These are phyloP conservation scores for Cladophialophora psammophila DNA, from an alignment of 2,329 filamentous ascomycete species.

Conservation along the genomic window DNA sequence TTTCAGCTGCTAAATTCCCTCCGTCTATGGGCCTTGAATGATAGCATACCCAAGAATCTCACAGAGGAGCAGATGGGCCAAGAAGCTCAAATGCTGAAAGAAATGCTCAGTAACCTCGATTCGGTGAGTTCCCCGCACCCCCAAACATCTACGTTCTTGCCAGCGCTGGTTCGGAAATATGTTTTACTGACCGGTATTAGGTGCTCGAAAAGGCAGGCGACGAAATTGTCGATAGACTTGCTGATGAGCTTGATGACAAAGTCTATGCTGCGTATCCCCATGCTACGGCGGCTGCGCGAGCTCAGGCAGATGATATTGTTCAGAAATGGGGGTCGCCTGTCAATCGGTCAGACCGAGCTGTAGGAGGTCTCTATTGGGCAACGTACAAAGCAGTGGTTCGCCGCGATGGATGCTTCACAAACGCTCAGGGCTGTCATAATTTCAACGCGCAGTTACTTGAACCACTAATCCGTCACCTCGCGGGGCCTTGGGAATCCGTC, in stretches of 20 bases:
- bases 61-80: slow-evolving; percentile 49
- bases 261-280: not conserved
- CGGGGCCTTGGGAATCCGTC: slow-evolving; percentile 52
- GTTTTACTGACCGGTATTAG: not conserved
- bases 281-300: slow-evolving; percentile 1
- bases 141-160: not conserved
- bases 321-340: slow-evolving; percentile 50
- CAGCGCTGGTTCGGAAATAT: not conserved
- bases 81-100: slow-evolving; percentile 51
- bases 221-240: not conserved
- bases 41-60: slow-evolving; percentile 52
- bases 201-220: slow-evolving; percentile 1
- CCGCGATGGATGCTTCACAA: slow-evolving; percentile 57
- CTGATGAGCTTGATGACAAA: slow-evolving; percentile 4
- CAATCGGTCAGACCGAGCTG: slow-evolving; percentile 44
- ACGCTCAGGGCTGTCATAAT: slow-evolving; percentile 47
- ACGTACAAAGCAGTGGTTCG: slow-evolving; percentile 66
- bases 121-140: slow-evolving; percentile 41
- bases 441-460: slow-evolving; percentile 42
- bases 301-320: not conserved
- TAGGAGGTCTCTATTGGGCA: slow-evolving; percentile 58
- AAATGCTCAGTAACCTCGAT: slow-evolving; percentile 53
- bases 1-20: slow-evolving; percentile 62
- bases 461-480: slow-evolving; percentile 46
- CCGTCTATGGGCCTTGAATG: slow-evolving; percentile 57